Evolutionary conservation across 441 rosid species (phyloP), one percentile per base, ranked within the genome.

Genomic region (Syzygium syzygioides): DNA sequence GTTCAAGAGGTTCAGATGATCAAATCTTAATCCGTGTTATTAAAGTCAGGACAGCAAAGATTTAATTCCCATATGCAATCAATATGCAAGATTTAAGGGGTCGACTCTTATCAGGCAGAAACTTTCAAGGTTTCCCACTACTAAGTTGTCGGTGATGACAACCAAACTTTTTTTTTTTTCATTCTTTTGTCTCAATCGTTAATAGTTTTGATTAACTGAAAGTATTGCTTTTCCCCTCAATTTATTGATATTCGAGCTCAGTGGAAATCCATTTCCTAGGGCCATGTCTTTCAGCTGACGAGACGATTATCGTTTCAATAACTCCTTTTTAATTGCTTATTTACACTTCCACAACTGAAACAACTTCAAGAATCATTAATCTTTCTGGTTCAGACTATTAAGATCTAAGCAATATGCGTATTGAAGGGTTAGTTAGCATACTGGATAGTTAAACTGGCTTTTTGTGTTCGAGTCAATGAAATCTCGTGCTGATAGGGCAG

Each of bases 91-190:
- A 66, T 66, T 30, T 14, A 34, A 66, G 9, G 76, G 23, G 17
- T 66, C 4, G 41, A 66, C 76, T 30, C 32, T 32, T 8, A 37
- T 71, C n/a, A 7, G 83, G 83, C 83, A 23, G n/a, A 76, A 76
- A 76, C 41, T 41, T 76, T 76, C 83, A 76, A 41, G 52, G 83
- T 48, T 9, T 3, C 52, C 83, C 53, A 76, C 83, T 76, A 41
- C 83, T 76, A 26, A 76, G 53, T 23, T 41, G 83, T 23, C 28
- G n/a, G 83, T 20, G 23, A 71, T 14, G 23, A 52, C 23, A 76
- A 23, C 83, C 0, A 1, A 3, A 23, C n/a, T 76, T 11, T 25
- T 5, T 25, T 56, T 0, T 1, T 76, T 76, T 23, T 7, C 53
- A 25, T 23, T 1, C 18, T 76, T 76, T 41, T 76, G n/a, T 41